Base-by-base conservation (phyloP, 345 rosid species). In the Clarkia xantiana region DNA sequence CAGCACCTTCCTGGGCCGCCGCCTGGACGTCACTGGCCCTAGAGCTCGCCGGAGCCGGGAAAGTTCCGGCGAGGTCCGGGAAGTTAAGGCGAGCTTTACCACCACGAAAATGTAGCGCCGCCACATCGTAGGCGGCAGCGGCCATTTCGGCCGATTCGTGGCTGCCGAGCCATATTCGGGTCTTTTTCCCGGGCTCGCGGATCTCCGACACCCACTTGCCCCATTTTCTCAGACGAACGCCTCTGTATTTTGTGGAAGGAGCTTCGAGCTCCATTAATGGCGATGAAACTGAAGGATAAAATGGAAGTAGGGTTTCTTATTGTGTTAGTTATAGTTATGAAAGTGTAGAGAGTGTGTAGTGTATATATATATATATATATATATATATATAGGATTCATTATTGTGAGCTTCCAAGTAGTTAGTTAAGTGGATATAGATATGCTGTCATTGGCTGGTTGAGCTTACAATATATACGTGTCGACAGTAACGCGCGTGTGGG, bases 151-250 rank as follows among this genome's bases (percentile, higher is more conserved):
- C 72, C 0, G 79, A 68, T 60, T 80, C 90, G 16, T 76, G 80
- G 71, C 97, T 89, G 10, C 97, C 97, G 0, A 89, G 71, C 97
- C 97, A 89, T 11, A 89, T 76, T 18, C 97, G 59, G 0, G 76
- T 76, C 54, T 89, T 89, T 48, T 73, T 89, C 8, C 97, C 87
- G 0, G 95, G 90, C 51, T 89, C 87, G 7, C 97, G 73, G 44
- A 89, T 89, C 60, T 89, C 97, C 0, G 97, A 85, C 11, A 89
- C 97, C 97, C 97, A 89, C 57, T 80, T 89, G 18, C 97, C 97
- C 97, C 97, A 89, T 65, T 82, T 85, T 42, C 97, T 62, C 69
- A 70, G 71, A 0, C 97, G 82, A 1, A 89, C 80, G 0, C 97
- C 97, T 67, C 87, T 62, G 44, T 75, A 89, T 10, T 15, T 48